Evolutionary conservation across 169 alveolate genomes (phyloP).

Genomic region (Eimeria maxima): DNA sequence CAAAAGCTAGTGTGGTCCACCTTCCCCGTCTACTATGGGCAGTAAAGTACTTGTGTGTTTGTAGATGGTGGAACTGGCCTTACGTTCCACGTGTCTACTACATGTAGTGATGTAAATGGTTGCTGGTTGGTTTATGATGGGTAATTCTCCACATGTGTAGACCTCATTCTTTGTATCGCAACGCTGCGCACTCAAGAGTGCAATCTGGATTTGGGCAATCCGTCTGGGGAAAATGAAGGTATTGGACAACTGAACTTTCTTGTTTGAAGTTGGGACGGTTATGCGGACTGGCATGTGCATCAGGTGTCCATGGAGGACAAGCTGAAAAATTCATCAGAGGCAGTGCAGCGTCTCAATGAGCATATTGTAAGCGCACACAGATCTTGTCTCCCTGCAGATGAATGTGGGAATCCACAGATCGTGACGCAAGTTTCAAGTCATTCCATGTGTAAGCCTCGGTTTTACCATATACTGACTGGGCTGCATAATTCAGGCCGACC

Average conservation of each 20-base stretch:
- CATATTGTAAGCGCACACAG: constrained; percentile 39
- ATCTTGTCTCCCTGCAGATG: background rate
- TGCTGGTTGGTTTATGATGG: background rate
- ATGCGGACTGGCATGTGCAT: background rate
- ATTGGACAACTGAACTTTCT: background rate
- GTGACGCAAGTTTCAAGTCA: background rate
- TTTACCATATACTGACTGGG: background rate
- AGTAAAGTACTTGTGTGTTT: background rate
- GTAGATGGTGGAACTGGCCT: background rate
- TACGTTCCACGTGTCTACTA: background rate
- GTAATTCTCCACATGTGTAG: background rate
- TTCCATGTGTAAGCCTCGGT: background rate
- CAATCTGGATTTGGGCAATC: background rate
- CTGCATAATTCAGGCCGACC: constrained; percentile 43
- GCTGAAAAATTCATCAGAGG: constrained; percentile 47
- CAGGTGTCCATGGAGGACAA: constrained; percentile 74
- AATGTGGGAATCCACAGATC: background rate
- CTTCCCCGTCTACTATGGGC: background rate
- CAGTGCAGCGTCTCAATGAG: constrained; percentile 58
- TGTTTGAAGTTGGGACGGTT: background rate
- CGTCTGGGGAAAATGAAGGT: background rate
- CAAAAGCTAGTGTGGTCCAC: background rate
- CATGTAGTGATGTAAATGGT: background rate
- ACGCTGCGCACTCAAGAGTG: background rate
- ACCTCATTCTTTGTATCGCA: background rate